Evolutionary conservation across 495 filamentous ascomycete genomes (phyloP).

Genomic region (Tetracladium marchalianum): DNA sequence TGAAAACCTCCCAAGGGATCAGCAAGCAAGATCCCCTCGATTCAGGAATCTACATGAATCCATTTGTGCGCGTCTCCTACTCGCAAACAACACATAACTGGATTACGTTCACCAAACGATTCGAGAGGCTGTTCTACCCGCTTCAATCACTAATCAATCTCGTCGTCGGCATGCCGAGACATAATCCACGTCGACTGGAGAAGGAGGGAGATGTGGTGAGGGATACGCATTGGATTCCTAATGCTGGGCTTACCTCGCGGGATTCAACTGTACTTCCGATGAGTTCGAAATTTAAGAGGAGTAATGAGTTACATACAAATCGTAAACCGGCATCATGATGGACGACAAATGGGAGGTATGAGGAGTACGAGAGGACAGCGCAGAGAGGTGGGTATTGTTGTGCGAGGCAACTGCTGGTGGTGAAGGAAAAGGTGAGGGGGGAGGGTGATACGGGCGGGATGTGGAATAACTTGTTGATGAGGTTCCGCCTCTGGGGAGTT

Average conservation of each 20-base stretch:
- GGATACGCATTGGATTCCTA: conserved; percentile 43
- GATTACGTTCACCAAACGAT: conserved; percentile 44
- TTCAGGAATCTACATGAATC: conserved; percentile 59
- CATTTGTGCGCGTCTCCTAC: conserved; percentile 62
- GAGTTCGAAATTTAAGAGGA: conserved; percentile 21
- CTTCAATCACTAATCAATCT: conserved; percentile 45
- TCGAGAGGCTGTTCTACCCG: conserved; percentile 48
- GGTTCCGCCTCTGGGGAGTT: conserved; percentile 8
- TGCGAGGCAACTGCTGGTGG: conserved; percentile 42
- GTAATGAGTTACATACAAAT: conserved; percentile 33
- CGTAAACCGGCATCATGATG: conserved; percentile 21
- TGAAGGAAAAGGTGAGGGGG: conserved; percentile 35
- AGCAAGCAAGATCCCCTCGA: conserved; percentile 29
- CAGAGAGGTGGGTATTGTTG: conserved; percentile 48
- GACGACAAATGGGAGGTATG: conserved; percentile 21
- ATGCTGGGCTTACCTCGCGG: conserved; percentile 4
- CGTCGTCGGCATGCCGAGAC: conserved; percentile 41
- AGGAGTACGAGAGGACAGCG: conserved; percentile 31
- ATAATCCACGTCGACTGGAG: conserved; percentile 48
- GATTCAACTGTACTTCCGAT: too few relatives aligned
- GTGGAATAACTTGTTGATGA: conserved; percentile 34
- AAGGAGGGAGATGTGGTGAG: conserved; percentile 40
- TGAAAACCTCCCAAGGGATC: conserved; percentile 22
- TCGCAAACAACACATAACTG: conserved; percentile 40
- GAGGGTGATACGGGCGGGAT: conserved; percentile 34